Conservation (phyloP, 768 basidiomycete genomes). For the Leccinum subgranulosum region DNA sequence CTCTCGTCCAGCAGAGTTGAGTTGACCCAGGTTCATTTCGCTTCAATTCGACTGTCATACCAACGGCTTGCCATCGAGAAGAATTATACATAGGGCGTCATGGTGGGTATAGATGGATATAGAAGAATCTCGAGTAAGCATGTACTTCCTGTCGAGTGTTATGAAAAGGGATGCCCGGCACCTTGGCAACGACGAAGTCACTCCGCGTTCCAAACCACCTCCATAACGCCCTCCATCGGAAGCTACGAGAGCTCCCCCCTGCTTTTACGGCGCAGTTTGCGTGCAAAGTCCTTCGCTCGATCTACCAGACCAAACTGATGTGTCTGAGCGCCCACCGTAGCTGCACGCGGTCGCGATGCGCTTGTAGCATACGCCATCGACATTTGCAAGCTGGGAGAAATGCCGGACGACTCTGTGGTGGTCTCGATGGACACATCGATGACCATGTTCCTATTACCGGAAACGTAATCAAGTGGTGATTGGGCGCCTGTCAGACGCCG, state of each 20-base stretch:
- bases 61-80: slow-evolving; percentile 14
- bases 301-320: slow-evolving; percentile 31
- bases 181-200: slow-evolving; percentile 28
- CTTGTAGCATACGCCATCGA: slow-evolving; percentile 22
- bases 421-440: slow-evolving; percentile 51
- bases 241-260: slow-evolving; percentile 14
- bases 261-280: slow-evolving; percentile 42
- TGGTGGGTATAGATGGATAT: slow-evolving; percentile 24
- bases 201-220: slow-evolving; percentile 10
- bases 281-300: slow-evolving; percentile 41
- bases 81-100: slow-evolving; percentile 10
- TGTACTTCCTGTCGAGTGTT: slow-evolving; percentile 7
- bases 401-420: slow-evolving; percentile 19
- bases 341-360: slow-evolving; percentile 35
- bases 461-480: slow-evolving; percentile 36
- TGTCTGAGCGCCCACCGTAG: slow-evolving; percentile 29
- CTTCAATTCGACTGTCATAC: slow-evolving; percentile 16
- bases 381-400: neutral
- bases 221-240: slow-evolving; percentile 15
- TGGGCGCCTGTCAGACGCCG: slow-evolving; percentile 43
- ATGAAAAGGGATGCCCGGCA: slow-evolving; percentile 17
- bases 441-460: slow-evolving; percentile 32
- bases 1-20: neutral
- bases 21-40: slow-evolving; percentile 14
- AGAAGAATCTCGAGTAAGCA: slow-evolving; percentile 21